Percentiles rank a stretch among this genome's conserved stretches.
Conservation (phyloP, 257 asterid species). For the Linderniella brevidens region DNA sequence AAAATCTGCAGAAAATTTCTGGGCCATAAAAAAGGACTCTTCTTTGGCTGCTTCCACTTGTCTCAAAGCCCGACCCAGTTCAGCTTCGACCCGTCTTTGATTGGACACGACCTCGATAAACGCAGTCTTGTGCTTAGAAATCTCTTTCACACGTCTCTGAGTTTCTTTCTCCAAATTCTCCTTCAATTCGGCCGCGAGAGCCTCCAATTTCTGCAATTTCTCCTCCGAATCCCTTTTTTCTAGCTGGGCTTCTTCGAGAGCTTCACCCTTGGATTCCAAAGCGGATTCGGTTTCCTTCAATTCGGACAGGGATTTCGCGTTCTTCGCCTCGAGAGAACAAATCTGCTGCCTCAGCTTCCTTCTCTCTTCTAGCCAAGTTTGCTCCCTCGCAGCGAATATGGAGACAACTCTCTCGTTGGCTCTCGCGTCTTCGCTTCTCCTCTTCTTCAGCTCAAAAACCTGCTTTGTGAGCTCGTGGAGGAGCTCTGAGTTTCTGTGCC, state of each 20-base stretch:
- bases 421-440: slow-evolving; percentile 70
- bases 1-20: slow-evolving; percentile 53
- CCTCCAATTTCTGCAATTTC: slow-evolving; percentile 26
- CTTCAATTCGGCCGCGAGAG: slow-evolving; percentile 27
- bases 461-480: slow-evolving; percentile 8
- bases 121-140: slow-evolving; percentile 50
- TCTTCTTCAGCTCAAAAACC: slow-evolving; percentile 36
- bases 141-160: slow-evolving; percentile 45
- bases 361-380: slow-evolving; percentile 63
- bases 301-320: slow-evolving; percentile 28
- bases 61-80: slow-evolving; percentile 64
- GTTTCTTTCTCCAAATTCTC: slow-evolving; percentile 28
- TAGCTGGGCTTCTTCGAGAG: slow-evolving; percentile 27
- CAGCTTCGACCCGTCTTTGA: slow-evolving; percentile 86
- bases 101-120: slow-evolving; percentile 77
- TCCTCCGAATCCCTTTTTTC: slow-evolving; percentile 38
- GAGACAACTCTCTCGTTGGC: slow-evolving; percentile 79
- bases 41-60: slow-evolving; percentile 61
- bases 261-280: slow-evolving; percentile 38
- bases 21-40: slow-evolving; percentile 44
- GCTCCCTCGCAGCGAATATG: slow-evolving; percentile 74
- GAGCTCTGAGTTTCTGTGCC: no score
- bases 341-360: slow-evolving; percentile 56
- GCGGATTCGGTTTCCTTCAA: slow-evolving; percentile 27
- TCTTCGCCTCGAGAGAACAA: slow-evolving; percentile 34